Evolutionary conservation across 352 stramenopile species (phyloP), one percentile per base, ranked within the genome.

Genomic region (Poterioochromonas sp.): DNA sequence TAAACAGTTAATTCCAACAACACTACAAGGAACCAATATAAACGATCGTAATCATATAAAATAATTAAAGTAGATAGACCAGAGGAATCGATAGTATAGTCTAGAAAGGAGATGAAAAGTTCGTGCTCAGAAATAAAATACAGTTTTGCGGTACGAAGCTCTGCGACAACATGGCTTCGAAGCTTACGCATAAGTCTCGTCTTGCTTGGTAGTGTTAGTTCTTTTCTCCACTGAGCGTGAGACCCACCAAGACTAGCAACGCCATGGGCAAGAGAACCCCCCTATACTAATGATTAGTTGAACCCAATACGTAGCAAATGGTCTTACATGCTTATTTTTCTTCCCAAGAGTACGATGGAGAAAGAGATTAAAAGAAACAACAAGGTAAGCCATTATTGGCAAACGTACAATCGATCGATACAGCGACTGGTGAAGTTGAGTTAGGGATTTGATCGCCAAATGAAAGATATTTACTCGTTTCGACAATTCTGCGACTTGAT

Each of bases 91-190:
- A 74, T 54, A 8, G 41, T 54, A n/a, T 54, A 74, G n/a, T 74
- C 65, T 1, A 32, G 22, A 18, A 34, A 32, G 5, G 65, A 58
- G 12, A 74, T 74, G 1, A 54, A 54, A 18, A 74, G 53, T 39
- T 58, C 65, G 29, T 74, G 65, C 0, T 74, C 65, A 22, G 39
- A 26, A 34, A 74, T 54, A 39, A 74, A 74, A n/a, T 71, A 44
- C 32, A 12, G 5, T 71, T 71, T 71, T 29, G 62, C 12, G 2
- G 41, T 35, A 29, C 15, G 11, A 43, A 71, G 32, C 32, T 71
- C 62, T 12, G 34, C 26, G 5, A 44, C 12, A 22, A 71, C 32
- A 47, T 71, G 62, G 32, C 41, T 71, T 47, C 32, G 62, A 5
- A 71, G 5, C 11, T 18, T 8, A 47, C 26, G 62, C 32, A 71